Percentiles rank a stretch among this genome's conserved stretches.
phyloP scores from a whole-genome alignment of 164 flowering plant genomes.

The Pachysandra terminalis region DNA sequence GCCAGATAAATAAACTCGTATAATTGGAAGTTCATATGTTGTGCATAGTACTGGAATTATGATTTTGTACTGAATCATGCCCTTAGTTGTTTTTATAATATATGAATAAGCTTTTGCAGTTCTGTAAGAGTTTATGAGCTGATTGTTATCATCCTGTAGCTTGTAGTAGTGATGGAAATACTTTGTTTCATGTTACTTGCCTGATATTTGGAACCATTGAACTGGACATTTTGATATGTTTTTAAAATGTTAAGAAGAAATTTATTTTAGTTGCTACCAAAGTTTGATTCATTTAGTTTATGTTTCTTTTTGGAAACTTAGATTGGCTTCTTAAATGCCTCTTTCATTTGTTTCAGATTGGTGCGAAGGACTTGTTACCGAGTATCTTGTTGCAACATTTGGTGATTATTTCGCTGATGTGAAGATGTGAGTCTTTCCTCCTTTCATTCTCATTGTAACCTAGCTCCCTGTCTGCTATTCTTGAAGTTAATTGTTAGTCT shows the following conservation, averaged over 20 bases:
- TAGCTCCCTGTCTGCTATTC: neutral
- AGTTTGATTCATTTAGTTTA: neutral
- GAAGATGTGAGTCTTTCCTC: conserved; percentile 63
- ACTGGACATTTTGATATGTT: neutral
- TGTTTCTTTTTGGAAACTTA: neutral
- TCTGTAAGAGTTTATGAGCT: neutral
- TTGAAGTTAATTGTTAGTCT: neutral
- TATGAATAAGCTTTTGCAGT: too few species aligned
- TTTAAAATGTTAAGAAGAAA: too few species aligned
- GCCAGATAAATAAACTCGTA: neutral
- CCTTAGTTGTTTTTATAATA: neutral
- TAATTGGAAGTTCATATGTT: neutral
- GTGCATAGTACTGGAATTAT: neutral
- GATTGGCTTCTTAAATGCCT: conserved; percentile 5
- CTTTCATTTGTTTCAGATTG: conserved; percentile 60
- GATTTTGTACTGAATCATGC: neutral
- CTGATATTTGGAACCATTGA: too few species aligned
- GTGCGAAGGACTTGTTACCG: conserved; percentile 93
- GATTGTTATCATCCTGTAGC: neutral
- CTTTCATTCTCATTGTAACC: neutral
- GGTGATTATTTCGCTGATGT: conserved; percentile 91
- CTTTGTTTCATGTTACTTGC: neutral
- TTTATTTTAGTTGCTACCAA: neutral
- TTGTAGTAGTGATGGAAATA: neutral
- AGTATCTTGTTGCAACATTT: conserved; percentile 91